Conservation (phyloP, 306 rosid genomes). For the Vachellia pachyceras region DNA sequence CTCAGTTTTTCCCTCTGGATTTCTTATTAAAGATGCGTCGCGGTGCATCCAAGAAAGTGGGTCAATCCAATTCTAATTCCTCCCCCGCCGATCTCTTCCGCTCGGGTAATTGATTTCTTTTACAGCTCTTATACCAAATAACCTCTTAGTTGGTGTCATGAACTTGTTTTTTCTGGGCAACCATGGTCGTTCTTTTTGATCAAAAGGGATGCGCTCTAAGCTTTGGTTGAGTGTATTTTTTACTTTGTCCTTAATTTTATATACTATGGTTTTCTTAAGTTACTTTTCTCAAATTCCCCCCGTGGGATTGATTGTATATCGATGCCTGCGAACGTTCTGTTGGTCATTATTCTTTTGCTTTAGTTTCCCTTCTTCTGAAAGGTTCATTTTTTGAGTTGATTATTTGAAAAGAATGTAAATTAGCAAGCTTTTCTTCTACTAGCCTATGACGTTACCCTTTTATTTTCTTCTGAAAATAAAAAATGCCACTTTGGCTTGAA, state of each 20-base stretch:
- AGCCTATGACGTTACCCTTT: not conserved
- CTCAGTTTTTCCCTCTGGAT: constrained; percentile 42
- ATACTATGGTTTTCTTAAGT: not conserved
- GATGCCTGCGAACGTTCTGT: not conserved
- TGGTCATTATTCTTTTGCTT: not conserved
- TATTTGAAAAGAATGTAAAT: not conserved
- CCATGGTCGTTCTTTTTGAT: not conserved
- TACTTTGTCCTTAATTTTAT: not conserved
- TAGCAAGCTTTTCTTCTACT: not conserved
- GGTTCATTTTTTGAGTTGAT: not conserved
- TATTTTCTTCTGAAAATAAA: not conserved
- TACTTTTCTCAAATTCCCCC: not conserved
- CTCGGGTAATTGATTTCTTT: constrained; percentile 53
- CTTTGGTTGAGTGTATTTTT: not conserved
- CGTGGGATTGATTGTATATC: not conserved
- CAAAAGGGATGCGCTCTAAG: not conserved
- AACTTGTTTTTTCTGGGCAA: not conserved
- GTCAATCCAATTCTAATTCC: constrained; percentile 78
- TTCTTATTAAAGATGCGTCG: constrained; percentile 80
- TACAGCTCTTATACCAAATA: too few species aligned
- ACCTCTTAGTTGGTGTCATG: not conserved
- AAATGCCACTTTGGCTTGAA: not conserved
- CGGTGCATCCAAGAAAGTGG: constrained; percentile 63
- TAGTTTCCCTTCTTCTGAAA: not conserved
- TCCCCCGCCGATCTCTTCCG: constrained; percentile 83